Evolutionary conservation across 257 asterid genomes (phyloP), one percentile per base, ranked within the genome.

Genomic region (Nicotiana attenuata): DNA sequence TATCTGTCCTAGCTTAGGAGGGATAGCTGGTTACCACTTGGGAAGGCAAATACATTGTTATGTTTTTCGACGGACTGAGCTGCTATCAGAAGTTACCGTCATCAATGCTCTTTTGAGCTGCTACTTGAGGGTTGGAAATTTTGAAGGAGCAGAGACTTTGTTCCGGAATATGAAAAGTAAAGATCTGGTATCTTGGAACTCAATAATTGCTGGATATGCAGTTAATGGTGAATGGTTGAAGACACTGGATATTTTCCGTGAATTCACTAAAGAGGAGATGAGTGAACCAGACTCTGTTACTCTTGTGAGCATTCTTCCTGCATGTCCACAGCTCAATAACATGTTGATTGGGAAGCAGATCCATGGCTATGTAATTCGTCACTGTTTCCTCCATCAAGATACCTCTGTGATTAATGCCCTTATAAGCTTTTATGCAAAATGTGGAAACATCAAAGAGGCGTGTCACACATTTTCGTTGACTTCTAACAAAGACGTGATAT

Each of bases 111-210:
- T 94, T 80, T 80, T 94, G 78, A 91, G 92, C 85, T 94, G 92
- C 83, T 92, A 94, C 82, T 68, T 88, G 90, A 92, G 90, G 82
- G 81, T 82, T 60, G 93, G 97, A 47, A 85, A 77, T 56, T 83
- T 84, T 35, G 76, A 63, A 65, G 90, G 85, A 84, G 97, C 97
- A 17, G 87, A 90, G 57, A 33, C 24, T 60, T 85, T 94, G 79
- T 94, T 94, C 82, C 35, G 82, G 63, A 47, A 83, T 73, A 91
- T 92, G 92, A 84, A 83, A 80, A 60, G 73, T 65, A 89, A 88
- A 80, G 98, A 94, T 85, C 56, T 87, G 55, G 97, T 92, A 79
- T 87, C 98, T 19, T 94, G 98, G 98, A 94, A 94, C 78, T 89
- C 97, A 9, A 68, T 92, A 64, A 90, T 94, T 69, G 91, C 97